A percentile compares a stretch with the other conserved stretches of the same genome.
These are phyloP conservation scores for Rosa multiflora DNA, from an alignment of 306 rosid species.

Conservation along the genomic window DNA sequence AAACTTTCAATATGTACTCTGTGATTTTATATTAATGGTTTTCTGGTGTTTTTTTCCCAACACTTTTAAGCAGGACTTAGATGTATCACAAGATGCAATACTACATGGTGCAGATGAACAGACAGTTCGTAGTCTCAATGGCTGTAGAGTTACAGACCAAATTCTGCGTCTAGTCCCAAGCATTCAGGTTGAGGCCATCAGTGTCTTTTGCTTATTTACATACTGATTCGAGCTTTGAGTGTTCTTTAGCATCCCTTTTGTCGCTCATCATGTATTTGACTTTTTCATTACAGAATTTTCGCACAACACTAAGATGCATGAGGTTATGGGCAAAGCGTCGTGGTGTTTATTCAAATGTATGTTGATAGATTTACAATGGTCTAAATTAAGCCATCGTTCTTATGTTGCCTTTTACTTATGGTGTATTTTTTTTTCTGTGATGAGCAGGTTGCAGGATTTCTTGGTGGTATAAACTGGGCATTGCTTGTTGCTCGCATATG, in stretches of 20 bases:
- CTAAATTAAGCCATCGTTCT: slow-evolving; percentile 9
- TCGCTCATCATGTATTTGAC: slow-evolving; percentile 31
- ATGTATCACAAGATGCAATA: slow-evolving; percentile 83
- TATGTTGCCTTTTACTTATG: slow-evolving; percentile 21
- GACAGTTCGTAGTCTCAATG: slow-evolving; percentile 97
- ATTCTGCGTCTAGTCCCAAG: slow-evolving; percentile 90
- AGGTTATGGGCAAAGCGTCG: slow-evolving; percentile 94
- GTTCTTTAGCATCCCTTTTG: slow-evolving; percentile 10
- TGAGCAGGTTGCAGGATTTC: slow-evolving; percentile 91
- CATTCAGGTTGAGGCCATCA: slow-evolving; percentile 66
- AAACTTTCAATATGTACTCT: not conserved
- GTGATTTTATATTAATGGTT: not conserved
- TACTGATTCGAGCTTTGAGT: slow-evolving; percentile 5
- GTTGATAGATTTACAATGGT: slow-evolving; percentile 13
- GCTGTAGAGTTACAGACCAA: slow-evolving; percentile 95
- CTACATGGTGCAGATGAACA: slow-evolving; percentile 90
- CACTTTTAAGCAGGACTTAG: slow-evolving; percentile 65
- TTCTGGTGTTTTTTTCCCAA: slow-evolving; percentile 8
- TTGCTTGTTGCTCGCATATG: slow-evolving; percentile 98
- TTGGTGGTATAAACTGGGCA: slow-evolving; percentile 98
- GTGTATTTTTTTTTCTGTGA: slow-evolving; percentile 25
- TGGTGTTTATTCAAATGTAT: slow-evolving; percentile 96
- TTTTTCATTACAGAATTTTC: slow-evolving; percentile 67
- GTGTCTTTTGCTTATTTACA: not conserved
- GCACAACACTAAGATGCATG: slow-evolving; percentile 95